Evolutionary conservation across 73 alveolate genomes (phyloP).

Genomic region (Symbiodinium pilosum): DNA sequence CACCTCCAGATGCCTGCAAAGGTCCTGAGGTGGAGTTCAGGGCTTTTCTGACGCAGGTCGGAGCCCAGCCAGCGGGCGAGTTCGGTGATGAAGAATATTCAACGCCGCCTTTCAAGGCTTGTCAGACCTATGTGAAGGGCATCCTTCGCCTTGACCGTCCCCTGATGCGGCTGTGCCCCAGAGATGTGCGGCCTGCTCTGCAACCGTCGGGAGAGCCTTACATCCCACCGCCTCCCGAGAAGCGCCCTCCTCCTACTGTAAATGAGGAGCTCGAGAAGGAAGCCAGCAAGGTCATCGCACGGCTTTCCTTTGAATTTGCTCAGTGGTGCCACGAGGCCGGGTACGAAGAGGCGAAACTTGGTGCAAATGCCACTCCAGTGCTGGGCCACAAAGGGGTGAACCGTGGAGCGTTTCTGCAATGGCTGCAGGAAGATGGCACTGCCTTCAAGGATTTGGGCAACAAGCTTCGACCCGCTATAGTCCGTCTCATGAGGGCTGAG

Average conservation of each 20-base stretch:
- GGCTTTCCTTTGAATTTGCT: conserved; percentile 65
- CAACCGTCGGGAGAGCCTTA: conserved; percentile 62
- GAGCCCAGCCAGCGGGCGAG: background rate
- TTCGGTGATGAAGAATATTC: background rate
- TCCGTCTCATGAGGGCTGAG: conserved; percentile 78
- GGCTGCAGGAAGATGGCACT: conserved; percentile 32
- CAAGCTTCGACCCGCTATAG: conserved; percentile 59
- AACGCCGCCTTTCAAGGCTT: conserved; percentile 4
- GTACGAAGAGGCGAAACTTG: conserved; percentile 22
- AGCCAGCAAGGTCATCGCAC: conserved; percentile 34
- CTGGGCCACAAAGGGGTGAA: conserved; percentile 75
- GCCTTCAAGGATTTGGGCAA: conserved; percentile 47
- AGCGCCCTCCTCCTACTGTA: conserved; percentile 82
- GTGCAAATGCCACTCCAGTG: background rate
- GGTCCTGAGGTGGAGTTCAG: conserved; percentile 74
- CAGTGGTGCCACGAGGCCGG: conserved; percentile 83
- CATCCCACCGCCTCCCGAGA: conserved; percentile 73
- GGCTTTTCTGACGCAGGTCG: conserved; percentile 78
- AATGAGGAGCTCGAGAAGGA: conserved; percentile 80
- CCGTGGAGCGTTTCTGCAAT: conserved; percentile 63
- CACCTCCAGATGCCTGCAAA: conserved; percentile 2
- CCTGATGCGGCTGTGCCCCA: conserved; percentile 55
- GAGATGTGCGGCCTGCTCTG: conserved; percentile 42
- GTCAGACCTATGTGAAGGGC: conserved; percentile 65
- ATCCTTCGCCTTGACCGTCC: conserved; percentile 79